Conservation (phyloP, 2,329 filamentous ascomycete species). For the Capronia americana region DNA sequence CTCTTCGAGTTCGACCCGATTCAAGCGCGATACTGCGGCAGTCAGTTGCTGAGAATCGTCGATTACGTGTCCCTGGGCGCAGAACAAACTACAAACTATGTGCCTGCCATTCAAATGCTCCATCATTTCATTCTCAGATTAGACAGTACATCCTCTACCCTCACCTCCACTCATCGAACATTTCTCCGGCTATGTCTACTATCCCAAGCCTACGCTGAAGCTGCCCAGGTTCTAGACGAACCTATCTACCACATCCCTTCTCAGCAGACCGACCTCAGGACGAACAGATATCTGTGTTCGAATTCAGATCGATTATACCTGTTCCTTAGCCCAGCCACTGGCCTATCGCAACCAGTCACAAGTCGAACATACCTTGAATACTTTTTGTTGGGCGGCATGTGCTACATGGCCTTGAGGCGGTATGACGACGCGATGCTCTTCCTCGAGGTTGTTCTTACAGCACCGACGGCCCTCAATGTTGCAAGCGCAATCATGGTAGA, state of each 20-base stretch:
- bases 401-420: constrained; percentile 65
- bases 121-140: constrained; percentile 53
- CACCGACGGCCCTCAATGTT: constrained; percentile 67
- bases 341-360: constrained; percentile 50
- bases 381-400: constrained; percentile 68
- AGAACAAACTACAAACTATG: constrained; percentile 46
- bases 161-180: constrained; percentile 53
- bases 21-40: constrained; percentile 53
- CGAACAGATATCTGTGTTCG: constrained; percentile 43
- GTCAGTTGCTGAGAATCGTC: constrained; percentile 48
- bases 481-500: constrained; percentile 82
- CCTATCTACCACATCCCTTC: constrained; percentile 52
- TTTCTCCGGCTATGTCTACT: constrained; percentile 52
- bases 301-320: constrained; percentile 41
- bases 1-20: constrained; percentile 60
- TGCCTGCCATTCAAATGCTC: constrained; percentile 49
- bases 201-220: constrained; percentile 49
- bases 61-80: constrained; percentile 46
- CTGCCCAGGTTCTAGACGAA: constrained; percentile 50
- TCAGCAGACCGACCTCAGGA: constrained; percentile 35
- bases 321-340: constrained; percentile 48
- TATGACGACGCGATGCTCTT: constrained; percentile 69
- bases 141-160: constrained; percentile 50
- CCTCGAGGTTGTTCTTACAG: constrained; percentile 70
- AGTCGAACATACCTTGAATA: constrained; percentile 64